Base-by-base conservation (phyloP, 768 basidiomycete species). In the Sarcodon aspratus region DNA sequence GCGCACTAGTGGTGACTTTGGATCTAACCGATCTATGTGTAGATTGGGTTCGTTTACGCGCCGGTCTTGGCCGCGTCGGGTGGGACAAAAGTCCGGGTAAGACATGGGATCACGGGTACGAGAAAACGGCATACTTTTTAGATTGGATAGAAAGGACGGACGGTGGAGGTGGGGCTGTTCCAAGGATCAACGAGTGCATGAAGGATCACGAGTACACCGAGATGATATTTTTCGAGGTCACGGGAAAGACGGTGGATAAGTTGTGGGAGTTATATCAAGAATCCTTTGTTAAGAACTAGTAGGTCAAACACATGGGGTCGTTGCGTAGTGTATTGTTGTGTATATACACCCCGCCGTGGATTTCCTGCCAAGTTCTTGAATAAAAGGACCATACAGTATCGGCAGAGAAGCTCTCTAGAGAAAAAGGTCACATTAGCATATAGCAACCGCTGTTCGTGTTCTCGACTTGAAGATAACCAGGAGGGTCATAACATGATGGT, bases 41-140 rank as follows among this genome's bases (percentile, higher is more conserved):
- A 82, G 87, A 90, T 60, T 89, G 75, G 62, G 82, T 89, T 33
- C 78, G 87, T 48, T 64, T 85, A 33, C 70, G 71, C 36, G 74
- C 76, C 7, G 71, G 70, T 1, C 68, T 79, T 27, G 67, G 61
- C 0, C 83, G 87, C 1, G 85, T 84, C 7, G 86, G 89, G 56
- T 89, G 87, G 87, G 69, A 63, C 44, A 68, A 66, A 32, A 60
- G 61, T 3, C 66, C 61, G 12, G 52, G 71, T 6, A 62, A 67
- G 6, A 71, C 71, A 38, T 89, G 87, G 87, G 85, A 90, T 52
- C 78, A 72, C 15, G 87, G 87, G 11, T 90, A 89, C 61, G 76
- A 78, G 36, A 71, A 69, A 27, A 90, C 86, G 1, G 85, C 73
- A 2, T 88, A 75, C 61, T 88, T 90, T 57, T 74, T 88, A 47